Evolutionary conservation across 2,329 filamentous ascomycete genomes (phyloP), one percentile per base, ranked within the genome.

Genomic region (Paraphaeosphaeria minitans): DNA sequence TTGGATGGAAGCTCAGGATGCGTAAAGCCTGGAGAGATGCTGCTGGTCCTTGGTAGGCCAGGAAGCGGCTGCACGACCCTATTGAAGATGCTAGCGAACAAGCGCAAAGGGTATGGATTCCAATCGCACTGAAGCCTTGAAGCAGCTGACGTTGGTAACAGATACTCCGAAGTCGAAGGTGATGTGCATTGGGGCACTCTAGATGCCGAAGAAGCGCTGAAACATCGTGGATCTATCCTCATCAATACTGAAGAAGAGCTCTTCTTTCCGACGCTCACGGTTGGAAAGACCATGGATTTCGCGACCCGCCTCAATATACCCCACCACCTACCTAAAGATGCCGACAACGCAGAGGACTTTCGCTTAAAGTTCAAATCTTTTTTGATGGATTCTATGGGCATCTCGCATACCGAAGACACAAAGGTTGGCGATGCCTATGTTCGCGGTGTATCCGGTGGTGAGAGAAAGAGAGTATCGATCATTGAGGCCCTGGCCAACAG

Each of bases 381-480:
- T 58, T 68, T 89, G 1, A 78, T 89, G 2, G 58, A 65, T 8
- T 72, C 68, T 1, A 70, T 73, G 69, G 66, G 66, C 12, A 73
- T 74, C n/a, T 48, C 61, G 6, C 87, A 89, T 64, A 89, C 87
- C 0, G 65, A 78, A 14, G 81, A 87, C 27, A 91, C 89, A 5
- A 89, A 87, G 66, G 86, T 91, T 5, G 89, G 89, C 1, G 85
- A 90, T 59, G 86, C 86, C 39, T 89, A 83, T 58, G 80, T 89
- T 0, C 82, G 88, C 3, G 87, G 89, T 65, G 86, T 91, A 0
- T 87, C 84, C 16, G 88, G 88, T 29, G 88, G 89, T 31, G 88
- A 91, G 72, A 77, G 87, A 6, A 90, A 90, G 75, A 83, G 88
- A 63, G 87, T 90, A 0, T 89, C 86, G 1, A 89, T 91, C 53